Conservation (phyloP, 768 basidiomycete species). For the Leucocoprinus birnbaumii region DNA sequence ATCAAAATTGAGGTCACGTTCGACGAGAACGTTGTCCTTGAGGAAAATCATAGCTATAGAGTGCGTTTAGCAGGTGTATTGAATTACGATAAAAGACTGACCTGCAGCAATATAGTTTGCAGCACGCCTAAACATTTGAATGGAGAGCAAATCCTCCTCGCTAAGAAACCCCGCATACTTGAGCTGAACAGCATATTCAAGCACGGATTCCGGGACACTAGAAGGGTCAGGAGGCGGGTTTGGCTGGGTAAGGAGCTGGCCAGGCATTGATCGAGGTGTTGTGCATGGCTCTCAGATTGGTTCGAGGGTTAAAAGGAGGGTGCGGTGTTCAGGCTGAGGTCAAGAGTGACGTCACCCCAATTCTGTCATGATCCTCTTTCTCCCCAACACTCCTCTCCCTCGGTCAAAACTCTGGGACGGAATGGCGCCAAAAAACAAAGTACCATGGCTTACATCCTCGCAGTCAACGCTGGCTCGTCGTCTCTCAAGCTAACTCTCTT, state of each 20-base stretch:
- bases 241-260: conserved; percentile 49
- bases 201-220: conserved; percentile 55
- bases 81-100: conserved; percentile 22
- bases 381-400: too few relatives aligned
- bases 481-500: conserved; percentile 84
- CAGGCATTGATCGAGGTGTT: conserved; percentile 45
- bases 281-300: too few relatives aligned
- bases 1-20: conserved; percentile 52
- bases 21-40: conserved; percentile 65
- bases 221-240: conserved; percentile 74
- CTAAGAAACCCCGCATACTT: conserved; percentile 45
- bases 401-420: too few relatives aligned
- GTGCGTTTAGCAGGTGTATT: too few relatives aligned
- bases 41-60: conserved; percentile 81
- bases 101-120: conserved; percentile 73
- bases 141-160: conserved; percentile 44
- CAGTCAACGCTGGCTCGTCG: conserved; percentile 81
- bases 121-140: conserved; percentile 55
- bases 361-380: too few relatives aligned
- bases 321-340: too few relatives aligned
- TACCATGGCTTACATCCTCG: conserved; percentile 43
- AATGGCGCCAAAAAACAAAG: neutral
- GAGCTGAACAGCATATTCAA: conserved; percentile 46
- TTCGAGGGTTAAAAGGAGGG: too few relatives aligned
- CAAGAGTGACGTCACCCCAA: too few relatives aligned